phyloP scores from a whole-genome alignment of 495 filamentous ascomycete genomes.

The Hapsidospora chrysogenum region DNA sequence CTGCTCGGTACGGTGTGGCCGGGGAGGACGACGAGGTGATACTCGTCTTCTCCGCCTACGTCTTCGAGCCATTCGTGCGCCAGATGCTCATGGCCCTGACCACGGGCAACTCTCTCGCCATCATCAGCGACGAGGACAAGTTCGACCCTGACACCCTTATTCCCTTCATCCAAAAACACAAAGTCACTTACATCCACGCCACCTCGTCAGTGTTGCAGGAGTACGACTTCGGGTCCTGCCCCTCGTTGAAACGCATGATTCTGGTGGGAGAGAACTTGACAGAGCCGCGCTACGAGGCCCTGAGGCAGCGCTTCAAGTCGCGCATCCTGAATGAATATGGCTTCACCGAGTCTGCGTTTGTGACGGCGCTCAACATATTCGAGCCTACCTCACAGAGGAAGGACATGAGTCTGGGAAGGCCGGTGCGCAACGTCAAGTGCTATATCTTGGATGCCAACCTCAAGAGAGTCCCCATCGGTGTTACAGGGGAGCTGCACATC shows the following conservation, averaged over 20 bases:
- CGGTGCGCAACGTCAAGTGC: neutral
- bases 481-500: constrained; percentile 19
- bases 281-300: neutral
- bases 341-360: neutral
- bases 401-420: neutral
- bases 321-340: neutral
- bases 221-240: neutral
- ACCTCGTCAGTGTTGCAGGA: neutral
- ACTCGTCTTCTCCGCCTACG: neutral
- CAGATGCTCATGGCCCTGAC: neutral
- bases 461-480: constrained; percentile 18
- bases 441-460: constrained; percentile 27
- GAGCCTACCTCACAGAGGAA: neutral
- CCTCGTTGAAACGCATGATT: neutral
- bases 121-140: neutral
- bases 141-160: neutral
- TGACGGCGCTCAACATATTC: neutral
- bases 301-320: neutral
- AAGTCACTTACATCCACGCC: neutral
- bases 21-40: neutral
- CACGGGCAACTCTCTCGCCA: neutral
- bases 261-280: neutral
- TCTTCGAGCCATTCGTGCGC: neutral
- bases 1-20: neutral
- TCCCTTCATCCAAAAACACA: neutral